Evolutionary conservation across 2,329 filamentous ascomycete genomes (phyloP).

Genomic region (Colletotrichum tanaceti): DNA sequence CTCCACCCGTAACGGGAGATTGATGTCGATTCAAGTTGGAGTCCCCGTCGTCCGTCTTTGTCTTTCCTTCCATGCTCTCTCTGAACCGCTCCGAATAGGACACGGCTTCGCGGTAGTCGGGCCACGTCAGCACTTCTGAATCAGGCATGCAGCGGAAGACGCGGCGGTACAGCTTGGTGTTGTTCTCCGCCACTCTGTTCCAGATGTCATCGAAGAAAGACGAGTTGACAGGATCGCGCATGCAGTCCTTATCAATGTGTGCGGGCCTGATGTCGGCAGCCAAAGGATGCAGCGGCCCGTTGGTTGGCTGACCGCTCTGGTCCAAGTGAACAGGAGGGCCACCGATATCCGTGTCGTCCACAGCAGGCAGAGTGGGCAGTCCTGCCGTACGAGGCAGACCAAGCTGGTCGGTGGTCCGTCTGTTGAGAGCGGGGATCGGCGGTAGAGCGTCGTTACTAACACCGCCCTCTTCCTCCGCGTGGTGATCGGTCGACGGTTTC

Average conservation of each 20-base stretch:
- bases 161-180: constrained; percentile 91
- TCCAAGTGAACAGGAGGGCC: constrained; percentile 73
- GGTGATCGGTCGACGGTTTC: constrained; percentile 42
- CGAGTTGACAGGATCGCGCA: constrained; percentile 87
- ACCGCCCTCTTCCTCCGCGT: constrained; percentile 42
- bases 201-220: constrained; percentile 89
- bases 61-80: constrained; percentile 71
- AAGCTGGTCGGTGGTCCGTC: constrained; percentile 73
- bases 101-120: constrained; percentile 87
- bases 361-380: constrained; percentile 74
- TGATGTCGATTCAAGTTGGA: constrained; percentile 52
- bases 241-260: constrained; percentile 87
- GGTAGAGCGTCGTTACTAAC: constrained; percentile 64
- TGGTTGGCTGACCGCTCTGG: constrained; percentile 60
- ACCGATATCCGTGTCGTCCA: constrained; percentile 85
- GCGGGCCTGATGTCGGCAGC: constrained; percentile 78
- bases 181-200: constrained; percentile 89
- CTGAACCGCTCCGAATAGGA: constrained; percentile 83
- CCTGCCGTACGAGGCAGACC: constrained; percentile 77
- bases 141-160: constrained; percentile 99
- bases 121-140: constrained; percentile 92
- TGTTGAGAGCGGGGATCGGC: constrained; percentile 66
- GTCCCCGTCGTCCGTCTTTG: constrained; percentile 62
- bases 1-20: constrained; percentile 48
- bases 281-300: constrained; percentile 62